phyloP scores from a whole-genome alignment of 2,329 filamentous ascomycete genomes.

The Fusarium miscanthi region DNA sequence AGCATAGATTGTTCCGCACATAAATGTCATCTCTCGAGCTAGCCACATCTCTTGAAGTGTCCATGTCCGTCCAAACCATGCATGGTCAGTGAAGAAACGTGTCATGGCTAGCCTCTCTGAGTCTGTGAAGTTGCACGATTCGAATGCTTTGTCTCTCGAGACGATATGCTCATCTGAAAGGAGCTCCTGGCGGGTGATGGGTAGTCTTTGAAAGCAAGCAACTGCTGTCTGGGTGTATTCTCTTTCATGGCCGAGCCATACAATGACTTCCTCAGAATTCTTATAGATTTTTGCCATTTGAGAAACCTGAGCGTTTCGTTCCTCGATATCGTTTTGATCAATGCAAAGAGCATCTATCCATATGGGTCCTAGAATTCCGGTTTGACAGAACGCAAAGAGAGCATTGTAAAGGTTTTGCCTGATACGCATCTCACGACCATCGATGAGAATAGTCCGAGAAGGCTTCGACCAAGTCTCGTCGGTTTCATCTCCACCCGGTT shows the following conservation, averaged over 20 bases:
- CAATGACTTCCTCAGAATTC: neutral
- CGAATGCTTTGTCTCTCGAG: neutral
- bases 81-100: neutral
- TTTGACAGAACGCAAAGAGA: neutral
- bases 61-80: slow-evolving; percentile 5
- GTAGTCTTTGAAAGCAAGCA: neutral
- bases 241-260: neutral
- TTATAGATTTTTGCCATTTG: neutral
- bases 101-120: neutral
- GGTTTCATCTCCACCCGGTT: neutral
- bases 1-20: neutral
- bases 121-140: neutral
- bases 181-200: neutral
- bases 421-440: neutral
- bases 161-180: neutral
- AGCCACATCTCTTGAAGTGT: slow-evolving; percentile 13
- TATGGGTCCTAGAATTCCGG: neutral
- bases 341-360: slow-evolving; percentile 7
- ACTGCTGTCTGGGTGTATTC: neutral
- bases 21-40: neutral
- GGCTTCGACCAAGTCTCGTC: neutral
- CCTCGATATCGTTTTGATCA: neutral
- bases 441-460: neutral
- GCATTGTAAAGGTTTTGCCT: neutral
- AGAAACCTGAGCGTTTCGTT: neutral